Base-by-base conservation (phyloP, 495 filamentous ascomycete species). In the Acidiella bohemica region DNA sequence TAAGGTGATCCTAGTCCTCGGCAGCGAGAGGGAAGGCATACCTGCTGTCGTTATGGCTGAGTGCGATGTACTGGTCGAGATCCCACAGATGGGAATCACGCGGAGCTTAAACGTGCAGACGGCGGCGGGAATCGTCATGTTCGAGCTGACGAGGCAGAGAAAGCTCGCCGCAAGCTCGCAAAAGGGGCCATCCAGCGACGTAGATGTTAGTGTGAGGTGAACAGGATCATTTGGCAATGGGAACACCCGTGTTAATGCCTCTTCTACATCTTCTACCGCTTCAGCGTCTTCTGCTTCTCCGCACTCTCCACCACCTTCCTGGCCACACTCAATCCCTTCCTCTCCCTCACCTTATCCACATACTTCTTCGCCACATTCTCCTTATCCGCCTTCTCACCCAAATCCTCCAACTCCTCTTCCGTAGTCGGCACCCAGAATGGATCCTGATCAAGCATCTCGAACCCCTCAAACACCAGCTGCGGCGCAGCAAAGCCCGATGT, bases 201-300 rank as follows among this genome's bases (percentile, higher is more conserved):
- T n/a, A 12, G 18, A 39, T 28, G 25, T n/a, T 8, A 28, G 25
- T 28, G 8, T 28, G 25, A 28, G n/a, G n/a, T n/a, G n/a, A n/a
- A n/a, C n/a, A n/a, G n/a, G n/a, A 11, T 4, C 4, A 11, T 30
- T 30, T 3, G 28, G n/a, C n/a, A n/a, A n/a, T n/a, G n/a, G n/a
- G n/a, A n/a, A n/a, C n/a, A n/a, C n/a, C 21, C 32, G 5, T 18
- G 10, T 34, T 17, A 2, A 8, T 18, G 9, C 11, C 4, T 9
- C 18, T 34, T 9, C 18, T 19, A 14, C 3, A 8, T 19, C 18
- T 5, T 5, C 20, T 37, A 96, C 67, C 84, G 72, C 76, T 97
- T 97, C 62, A 97, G 57, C 18, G 84, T 96, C 80, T 93, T 96
- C 71, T 96, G 90, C 75, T 96, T 96, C 75, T 94, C 84, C 17